A percentile compares a stretch with the other conserved stretches of the same genome.
These are phyloP conservation scores for Penicillium sp. DNA, from an alignment of 2,329 filamentous ascomycete genomes.

Conservation along the genomic window DNA sequence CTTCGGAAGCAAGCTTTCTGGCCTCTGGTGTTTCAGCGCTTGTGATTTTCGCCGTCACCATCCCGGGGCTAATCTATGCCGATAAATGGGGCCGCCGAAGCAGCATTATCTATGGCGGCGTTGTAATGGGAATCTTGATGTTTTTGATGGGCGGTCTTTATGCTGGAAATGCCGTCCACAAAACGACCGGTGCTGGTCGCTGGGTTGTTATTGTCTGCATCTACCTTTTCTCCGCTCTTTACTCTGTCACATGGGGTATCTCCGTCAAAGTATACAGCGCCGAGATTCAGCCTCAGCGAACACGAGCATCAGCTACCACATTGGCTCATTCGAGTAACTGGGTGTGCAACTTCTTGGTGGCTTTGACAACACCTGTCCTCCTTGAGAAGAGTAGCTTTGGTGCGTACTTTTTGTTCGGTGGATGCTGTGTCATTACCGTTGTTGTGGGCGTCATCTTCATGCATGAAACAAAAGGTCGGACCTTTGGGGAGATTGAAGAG, in stretches of 20 bases:
- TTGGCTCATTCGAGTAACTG: constrained; percentile 56
- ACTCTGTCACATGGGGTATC: constrained; percentile 53
- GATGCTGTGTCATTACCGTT: constrained; percentile 42
- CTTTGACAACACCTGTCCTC: constrained; percentile 46
- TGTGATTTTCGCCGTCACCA: constrained; percentile 57
- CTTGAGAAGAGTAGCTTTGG: constrained; percentile 46
- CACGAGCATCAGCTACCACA: constrained; percentile 55
- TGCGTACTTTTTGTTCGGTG: constrained; percentile 50
- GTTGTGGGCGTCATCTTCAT: constrained; percentile 46
- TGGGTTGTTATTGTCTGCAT: constrained; percentile 32
- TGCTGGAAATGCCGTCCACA: constrained; percentile 33
- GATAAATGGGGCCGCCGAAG: constrained; percentile 60
- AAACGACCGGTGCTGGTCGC: constrained; percentile 27
- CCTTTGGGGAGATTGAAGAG: constrained; percentile 52
- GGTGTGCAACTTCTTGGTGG: constrained; percentile 47
- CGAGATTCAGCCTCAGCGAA: constrained; percentile 59
- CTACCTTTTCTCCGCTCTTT: constrained; percentile 27
- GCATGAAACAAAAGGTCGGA: constrained; percentile 52
- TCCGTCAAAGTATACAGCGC: constrained; percentile 57
- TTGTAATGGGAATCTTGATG: constrained; percentile 47
- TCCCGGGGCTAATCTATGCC: constrained; percentile 57
- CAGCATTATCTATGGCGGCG: constrained; percentile 55
- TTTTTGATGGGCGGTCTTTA: constrained; percentile 38
- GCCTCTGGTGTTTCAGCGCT: constrained; percentile 62
- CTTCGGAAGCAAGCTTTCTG: constrained; percentile 56